These are phyloP conservation scores for Rhodotorula paludigena DNA, from an alignment of 768 basidiomycete species.

Conservation along the genomic window DNA sequence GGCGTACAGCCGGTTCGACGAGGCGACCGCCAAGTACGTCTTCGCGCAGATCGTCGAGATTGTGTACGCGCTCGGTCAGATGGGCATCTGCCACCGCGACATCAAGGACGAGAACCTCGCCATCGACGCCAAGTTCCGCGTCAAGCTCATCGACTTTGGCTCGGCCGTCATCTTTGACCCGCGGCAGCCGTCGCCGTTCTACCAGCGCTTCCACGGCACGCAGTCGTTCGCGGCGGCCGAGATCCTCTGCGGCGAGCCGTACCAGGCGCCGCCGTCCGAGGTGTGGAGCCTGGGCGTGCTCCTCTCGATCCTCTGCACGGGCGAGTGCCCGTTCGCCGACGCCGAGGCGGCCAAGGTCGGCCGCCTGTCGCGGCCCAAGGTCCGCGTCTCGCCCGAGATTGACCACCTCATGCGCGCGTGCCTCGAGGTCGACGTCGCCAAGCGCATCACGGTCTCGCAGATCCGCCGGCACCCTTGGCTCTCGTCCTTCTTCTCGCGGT, in stretches of 20 bases:
- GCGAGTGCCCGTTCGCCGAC: conserved; percentile 48
- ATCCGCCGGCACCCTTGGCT: conserved; percentile 34
- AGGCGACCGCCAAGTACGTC: conserved; percentile 71
- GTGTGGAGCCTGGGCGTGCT: conserved; percentile 52
- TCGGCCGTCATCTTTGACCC: conserved; percentile 74
- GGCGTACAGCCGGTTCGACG: conserved; percentile 72
- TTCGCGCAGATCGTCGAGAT: conserved; percentile 84
- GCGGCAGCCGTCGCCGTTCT: conserved; percentile 59
- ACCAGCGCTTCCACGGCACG: conserved; percentile 60
- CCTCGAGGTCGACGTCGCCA: conserved; percentile 29
- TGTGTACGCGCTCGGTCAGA: conserved; percentile 62
- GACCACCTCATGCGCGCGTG: conserved; percentile 33
- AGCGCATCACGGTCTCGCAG: conserved; percentile 28
- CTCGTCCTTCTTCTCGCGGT: conserved; percentile 11
- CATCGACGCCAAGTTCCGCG: conserved; percentile 50
- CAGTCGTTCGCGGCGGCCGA: conserved; percentile 45
- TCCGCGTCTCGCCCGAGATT: conserved; percentile 15
- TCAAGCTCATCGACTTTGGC: conserved; percentile 95
- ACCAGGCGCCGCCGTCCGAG: conserved; percentile 49
- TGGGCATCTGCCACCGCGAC: conserved; percentile 49
- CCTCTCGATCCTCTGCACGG: conserved; percentile 50
- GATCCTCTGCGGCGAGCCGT: conserved; percentile 47
- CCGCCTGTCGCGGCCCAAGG: conserved; percentile 16
- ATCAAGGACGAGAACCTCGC: conserved; percentile 53
- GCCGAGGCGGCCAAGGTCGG: conserved; percentile 32